Evolutionary conservation across 2,329 filamentous ascomycete genomes (phyloP).

Genomic region (Pyricularia pennisetigena): DNA sequence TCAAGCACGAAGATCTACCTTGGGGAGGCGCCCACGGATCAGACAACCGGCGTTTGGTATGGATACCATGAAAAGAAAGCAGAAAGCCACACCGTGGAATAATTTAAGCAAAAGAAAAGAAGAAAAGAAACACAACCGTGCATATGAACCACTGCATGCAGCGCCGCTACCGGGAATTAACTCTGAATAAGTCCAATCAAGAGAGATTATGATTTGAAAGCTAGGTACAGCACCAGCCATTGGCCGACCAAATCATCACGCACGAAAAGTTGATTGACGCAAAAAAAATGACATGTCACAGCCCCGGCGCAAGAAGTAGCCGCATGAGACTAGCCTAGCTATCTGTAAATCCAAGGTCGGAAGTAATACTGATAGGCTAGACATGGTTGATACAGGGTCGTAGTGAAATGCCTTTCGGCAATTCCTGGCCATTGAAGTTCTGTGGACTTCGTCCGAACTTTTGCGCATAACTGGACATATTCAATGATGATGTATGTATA

Average conservation of each 20-base stretch:
- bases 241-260: too few relatives aligned
- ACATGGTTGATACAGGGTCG: background rate
- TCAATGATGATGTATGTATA: background rate
- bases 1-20: background rate
- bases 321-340: too few relatives aligned
- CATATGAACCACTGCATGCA: too few relatives aligned
- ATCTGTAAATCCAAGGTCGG: too few relatives aligned
- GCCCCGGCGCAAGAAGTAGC: background rate
- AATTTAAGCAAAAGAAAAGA: background rate
- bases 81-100: constrained; percentile 16
- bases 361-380: background rate
- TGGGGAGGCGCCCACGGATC: constrained; percentile 17
- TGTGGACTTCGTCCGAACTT: background rate
- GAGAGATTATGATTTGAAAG: too few relatives aligned
- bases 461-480: background rate
- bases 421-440: background rate
- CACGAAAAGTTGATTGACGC: background rate
- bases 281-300: too few relatives aligned
- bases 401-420: background rate
- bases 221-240: too few relatives aligned
- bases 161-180: too few relatives aligned
- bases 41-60: constrained; percentile 7
- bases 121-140: background rate
- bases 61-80: background rate
- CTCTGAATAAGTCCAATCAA: too few relatives aligned